A percentile compares a stretch with the other conserved stretches of the same genome.
Evolutionary conservation across 1,284 basidiomycete genomes (phyloP).

Genomic region (Cryptococcus sp.): DNA sequence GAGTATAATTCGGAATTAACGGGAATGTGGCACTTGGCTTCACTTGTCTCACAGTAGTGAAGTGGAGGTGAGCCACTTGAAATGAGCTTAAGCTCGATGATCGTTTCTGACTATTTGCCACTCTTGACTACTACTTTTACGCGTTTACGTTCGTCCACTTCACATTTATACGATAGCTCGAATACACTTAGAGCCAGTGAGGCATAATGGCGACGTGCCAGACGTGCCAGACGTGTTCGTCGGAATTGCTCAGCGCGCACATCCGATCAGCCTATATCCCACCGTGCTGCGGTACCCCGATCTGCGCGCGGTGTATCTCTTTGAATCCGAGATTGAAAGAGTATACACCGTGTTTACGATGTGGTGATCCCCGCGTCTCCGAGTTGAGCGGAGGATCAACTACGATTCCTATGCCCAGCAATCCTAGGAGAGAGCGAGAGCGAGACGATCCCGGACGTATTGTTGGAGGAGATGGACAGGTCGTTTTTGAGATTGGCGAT

Average conservation of each 20-base stretch:
- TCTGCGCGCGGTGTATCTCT: conserved; percentile 38
- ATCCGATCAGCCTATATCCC: conserved; percentile 22
- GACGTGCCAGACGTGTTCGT: conserved; percentile 40
- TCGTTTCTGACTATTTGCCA: no score
- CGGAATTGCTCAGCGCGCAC: conserved; percentile 17
- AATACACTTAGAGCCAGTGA: no score
- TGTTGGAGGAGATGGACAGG: conserved; percentile 5
- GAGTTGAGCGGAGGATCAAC: conserved; percentile 5
- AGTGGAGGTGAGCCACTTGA: no score
- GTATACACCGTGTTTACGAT: conserved; percentile 46
- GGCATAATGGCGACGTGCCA: conserved; percentile 22
- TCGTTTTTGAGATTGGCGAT: conserved; percentile 21
- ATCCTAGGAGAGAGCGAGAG: conserved; percentile 1
- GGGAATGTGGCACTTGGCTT: no score
- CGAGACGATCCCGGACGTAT: conserved; percentile 2
- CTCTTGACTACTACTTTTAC: no score
- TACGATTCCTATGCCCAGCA: neutral
- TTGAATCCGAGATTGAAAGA: conserved; percentile 41
- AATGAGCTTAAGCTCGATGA: no score
- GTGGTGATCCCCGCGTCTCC: conserved; percentile 34
- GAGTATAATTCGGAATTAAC: no score
- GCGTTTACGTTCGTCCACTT: no score
- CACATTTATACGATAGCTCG: no score
- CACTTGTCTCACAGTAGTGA: no score
- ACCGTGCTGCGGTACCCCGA: conserved; percentile 41